Percentiles rank a stretch among this genome's conserved stretches.
phyloP scores from a whole-genome alignment of 495 filamentous ascomycete species.

The Aspergillus egyptiacus region DNA sequence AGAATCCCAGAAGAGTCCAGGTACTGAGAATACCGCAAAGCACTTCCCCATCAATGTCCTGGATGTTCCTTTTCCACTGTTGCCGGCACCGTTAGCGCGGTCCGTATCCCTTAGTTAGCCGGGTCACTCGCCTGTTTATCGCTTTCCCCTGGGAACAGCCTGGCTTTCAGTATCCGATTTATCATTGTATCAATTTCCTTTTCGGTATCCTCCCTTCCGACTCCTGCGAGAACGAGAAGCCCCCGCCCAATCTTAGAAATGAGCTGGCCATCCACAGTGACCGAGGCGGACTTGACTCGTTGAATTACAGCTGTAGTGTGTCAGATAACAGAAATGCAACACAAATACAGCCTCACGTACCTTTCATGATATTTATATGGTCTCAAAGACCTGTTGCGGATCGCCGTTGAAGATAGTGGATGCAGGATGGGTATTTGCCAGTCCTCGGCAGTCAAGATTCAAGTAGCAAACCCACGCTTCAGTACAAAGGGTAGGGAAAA shows the following conservation, averaged over 20 bases:
- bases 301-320: slow-evolving; percentile 73
- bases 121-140: slow-evolving; percentile 25
- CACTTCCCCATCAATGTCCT: slow-evolving; percentile 82
- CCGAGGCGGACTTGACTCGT: slow-evolving; percentile 93
- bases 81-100: background rate
- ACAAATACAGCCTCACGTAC: background rate
- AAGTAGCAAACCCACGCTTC: too few species aligned
- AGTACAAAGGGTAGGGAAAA: too few species aligned
- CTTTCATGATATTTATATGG: slow-evolving; percentile 15
- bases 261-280: slow-evolving; percentile 87
- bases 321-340: background rate
- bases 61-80: slow-evolving; percentile 83
- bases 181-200: slow-evolving; percentile 84
- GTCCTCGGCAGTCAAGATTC: too few species aligned
- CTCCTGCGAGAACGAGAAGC: slow-evolving; percentile 83
- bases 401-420: background rate
- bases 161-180: slow-evolving; percentile 79
- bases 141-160: slow-evolving; percentile 74
- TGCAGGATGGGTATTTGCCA: background rate
- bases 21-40: slow-evolving; percentile 64
- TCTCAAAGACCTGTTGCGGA: background rate
- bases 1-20: background rate
- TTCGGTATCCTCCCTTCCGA: slow-evolving; percentile 82
- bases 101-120: background rate
- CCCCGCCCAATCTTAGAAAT: slow-evolving; percentile 88